Conservation (phyloP, 805 yeast genomes). For the Cyberlindnera misumaiensis region DNA sequence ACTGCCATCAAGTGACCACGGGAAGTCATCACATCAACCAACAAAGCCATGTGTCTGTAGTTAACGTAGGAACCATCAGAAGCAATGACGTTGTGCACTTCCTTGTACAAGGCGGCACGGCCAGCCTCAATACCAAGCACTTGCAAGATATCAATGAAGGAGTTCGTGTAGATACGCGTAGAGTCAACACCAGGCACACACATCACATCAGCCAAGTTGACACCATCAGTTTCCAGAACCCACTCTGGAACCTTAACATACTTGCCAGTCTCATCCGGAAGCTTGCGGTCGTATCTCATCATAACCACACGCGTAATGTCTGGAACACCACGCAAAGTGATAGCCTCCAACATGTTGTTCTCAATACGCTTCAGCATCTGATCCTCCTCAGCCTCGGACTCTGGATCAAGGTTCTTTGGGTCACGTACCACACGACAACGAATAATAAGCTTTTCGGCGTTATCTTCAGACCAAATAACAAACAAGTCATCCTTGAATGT, state of each 20-base stretch:
- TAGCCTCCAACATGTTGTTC: constrained; percentile 91
- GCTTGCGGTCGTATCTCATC: constrained; percentile 75
- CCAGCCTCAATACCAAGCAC: constrained; percentile 99
- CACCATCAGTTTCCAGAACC: constrained; percentile 99
- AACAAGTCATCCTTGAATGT: constrained; percentile 92
- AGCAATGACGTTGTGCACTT: constrained; percentile 94
- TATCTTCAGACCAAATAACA: constrained; percentile 98
- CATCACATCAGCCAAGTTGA: constrained; percentile 90
- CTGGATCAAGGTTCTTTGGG: constrained; percentile 88
- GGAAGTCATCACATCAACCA: constrained; percentile 97
- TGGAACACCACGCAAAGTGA: constrained; percentile 91
- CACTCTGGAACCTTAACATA: constrained; percentile 87
- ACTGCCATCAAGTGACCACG: constrained; percentile 98
- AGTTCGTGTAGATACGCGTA: constrained; percentile 85
- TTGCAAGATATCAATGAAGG: constrained; percentile 90
- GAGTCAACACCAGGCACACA: constrained; percentile 93
- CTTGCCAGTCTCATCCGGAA: constrained; percentile 79
- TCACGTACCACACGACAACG: constrained; percentile 99
- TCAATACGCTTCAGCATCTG: constrained; percentile 92
- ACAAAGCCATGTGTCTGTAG: constrained; percentile 95
- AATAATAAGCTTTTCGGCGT: constrained; percentile 90
- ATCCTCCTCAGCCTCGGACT: constrained; percentile 93
- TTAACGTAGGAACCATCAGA: constrained; percentile 99
- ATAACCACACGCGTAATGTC: constrained; percentile 77
- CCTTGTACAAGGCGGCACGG: constrained; percentile 87